These are phyloP conservation scores for Suillus discolor DNA, from an alignment of 768 basidiomycete genomes.

Conservation along the genomic window DNA sequence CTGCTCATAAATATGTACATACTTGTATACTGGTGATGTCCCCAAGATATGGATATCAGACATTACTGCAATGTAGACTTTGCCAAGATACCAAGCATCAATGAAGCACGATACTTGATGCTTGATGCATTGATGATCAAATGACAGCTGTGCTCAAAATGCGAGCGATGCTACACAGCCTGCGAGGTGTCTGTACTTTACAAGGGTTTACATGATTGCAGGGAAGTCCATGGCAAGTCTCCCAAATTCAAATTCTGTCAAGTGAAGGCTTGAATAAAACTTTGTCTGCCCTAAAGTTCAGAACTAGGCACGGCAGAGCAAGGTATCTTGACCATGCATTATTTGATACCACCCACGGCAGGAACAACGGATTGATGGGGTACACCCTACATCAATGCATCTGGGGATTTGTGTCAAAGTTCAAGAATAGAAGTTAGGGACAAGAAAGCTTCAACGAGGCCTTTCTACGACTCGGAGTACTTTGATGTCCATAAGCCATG, in stretches of 20 bases:
- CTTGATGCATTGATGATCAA: not conserved
- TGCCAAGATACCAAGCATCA: not conserved
- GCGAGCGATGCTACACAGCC: not conserved
- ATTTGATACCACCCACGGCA: too few species aligned
- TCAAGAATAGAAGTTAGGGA: slow-evolving; percentile 22
- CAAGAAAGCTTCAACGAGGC: slow-evolving; percentile 9
- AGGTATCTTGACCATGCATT: not conserved
- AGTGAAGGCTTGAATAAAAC: not conserved
- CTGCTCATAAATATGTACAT: not conserved
- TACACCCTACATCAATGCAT: too few species aligned
- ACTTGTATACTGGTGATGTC: not conserved
- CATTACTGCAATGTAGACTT: not conserved
- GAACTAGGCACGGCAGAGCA: not conserved
- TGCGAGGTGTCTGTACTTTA: not conserved
- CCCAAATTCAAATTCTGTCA: too few species aligned
- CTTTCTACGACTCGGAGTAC: not conserved
- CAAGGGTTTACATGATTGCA: not conserved
- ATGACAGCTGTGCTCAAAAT: not conserved
- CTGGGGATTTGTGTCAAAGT: too few species aligned
- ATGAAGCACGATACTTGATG: not conserved
- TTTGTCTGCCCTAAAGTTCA: not conserved
- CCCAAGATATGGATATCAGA: not conserved
- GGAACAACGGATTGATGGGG: too few species aligned
- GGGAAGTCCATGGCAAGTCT: not conserved
- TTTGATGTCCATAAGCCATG: not conserved